Base-by-base conservation (phyloP, 352 stramenopile genomes). In the Globisporangium alternatum region DNA sequence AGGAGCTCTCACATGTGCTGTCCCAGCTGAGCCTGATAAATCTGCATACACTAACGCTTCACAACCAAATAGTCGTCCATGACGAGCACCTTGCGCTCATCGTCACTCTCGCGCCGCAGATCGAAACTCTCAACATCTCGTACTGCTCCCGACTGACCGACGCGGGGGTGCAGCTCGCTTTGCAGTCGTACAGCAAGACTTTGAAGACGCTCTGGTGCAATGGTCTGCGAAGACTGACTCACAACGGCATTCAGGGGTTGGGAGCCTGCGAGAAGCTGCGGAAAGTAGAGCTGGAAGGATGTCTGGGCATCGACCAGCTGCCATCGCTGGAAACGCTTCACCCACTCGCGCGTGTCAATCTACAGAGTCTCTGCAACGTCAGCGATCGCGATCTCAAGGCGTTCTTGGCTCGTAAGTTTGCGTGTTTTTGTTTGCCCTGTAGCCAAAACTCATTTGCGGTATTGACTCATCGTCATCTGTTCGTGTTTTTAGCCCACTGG, bases 211-310 rank as follows among this genome's bases (percentile, higher is more conserved):
- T 75, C 1, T 47, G 25, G 1, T 56, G 57, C 44, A 69, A 61
- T 31, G 69, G 69, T 1, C 21, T 72, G 7, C 60, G 48, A 1
- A 28, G 54, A 10, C 43, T 75, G 21, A 68, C 48, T 13, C 12
- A n/a, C 30, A 22, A 13, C 4, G 12, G 43, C 31, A 10, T 74
- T 43, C 44, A 51, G 10, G 37, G 22, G 13, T 45, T 74, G 9
- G 41, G 56, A 44, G 28, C 19, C 5, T 71, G 68, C 33, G 25
- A 21, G 8, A 3, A 37, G 33, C 56, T 74, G n/a, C 49, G 48
- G n/a, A 58, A 39, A 5, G 43, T 74, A 19, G 48, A 64, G 45
- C 48, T 74, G 17, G 56, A 63, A 35, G 64, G 66, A 31, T 74
- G 64, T 45, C 17, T 65, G 3, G 47, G 56, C 19, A 41, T 74